Conservation (phyloP, 2,329 filamentous ascomycete species). For the Apiospora aurea region DNA sequence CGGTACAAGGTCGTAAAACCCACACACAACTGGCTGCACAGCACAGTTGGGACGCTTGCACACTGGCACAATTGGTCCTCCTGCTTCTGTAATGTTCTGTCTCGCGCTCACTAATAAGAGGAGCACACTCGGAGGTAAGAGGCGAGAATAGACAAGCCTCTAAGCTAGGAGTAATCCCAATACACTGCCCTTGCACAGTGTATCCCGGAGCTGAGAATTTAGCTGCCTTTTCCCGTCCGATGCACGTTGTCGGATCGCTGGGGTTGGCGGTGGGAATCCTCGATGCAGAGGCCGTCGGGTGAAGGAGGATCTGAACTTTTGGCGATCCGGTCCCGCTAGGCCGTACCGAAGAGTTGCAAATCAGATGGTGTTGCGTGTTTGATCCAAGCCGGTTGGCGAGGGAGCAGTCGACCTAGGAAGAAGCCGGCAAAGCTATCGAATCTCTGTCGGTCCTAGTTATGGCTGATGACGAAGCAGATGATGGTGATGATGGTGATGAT, state of each 20-base stretch:
- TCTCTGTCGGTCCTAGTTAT: neutral
- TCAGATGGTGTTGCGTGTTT: slow-evolving; percentile 22
- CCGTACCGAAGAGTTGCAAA: slow-evolving; percentile 7
- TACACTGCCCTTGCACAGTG: slow-evolving; percentile 10
- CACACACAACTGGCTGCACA: neutral
- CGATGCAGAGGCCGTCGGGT: slow-evolving; percentile 2
- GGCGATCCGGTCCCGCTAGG: slow-evolving; percentile 12
- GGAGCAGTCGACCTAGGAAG: neutral
- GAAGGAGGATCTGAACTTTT: slow-evolving; percentile 19
- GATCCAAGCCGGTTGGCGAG: slow-evolving; percentile 4
- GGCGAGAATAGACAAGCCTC: neutral
- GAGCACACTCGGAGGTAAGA: neutral
- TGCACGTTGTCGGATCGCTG: neutral
- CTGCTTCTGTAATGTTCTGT: neutral
- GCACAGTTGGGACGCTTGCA: neutral
- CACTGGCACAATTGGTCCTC: neutral
- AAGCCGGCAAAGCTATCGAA: slow-evolving; percentile 1
- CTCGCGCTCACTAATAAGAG: neutral
- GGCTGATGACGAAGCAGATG: neutral
- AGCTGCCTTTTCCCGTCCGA: neutral
- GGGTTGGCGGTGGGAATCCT: neutral
- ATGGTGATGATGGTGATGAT: neutral
- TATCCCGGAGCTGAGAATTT: neutral
- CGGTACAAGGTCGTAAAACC: slow-evolving; percentile 14
- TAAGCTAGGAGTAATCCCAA: neutral